These are phyloP conservation scores for Handroanthus guayacan DNA, from an alignment of 257 asterid genomes.

Conservation along the genomic window DNA sequence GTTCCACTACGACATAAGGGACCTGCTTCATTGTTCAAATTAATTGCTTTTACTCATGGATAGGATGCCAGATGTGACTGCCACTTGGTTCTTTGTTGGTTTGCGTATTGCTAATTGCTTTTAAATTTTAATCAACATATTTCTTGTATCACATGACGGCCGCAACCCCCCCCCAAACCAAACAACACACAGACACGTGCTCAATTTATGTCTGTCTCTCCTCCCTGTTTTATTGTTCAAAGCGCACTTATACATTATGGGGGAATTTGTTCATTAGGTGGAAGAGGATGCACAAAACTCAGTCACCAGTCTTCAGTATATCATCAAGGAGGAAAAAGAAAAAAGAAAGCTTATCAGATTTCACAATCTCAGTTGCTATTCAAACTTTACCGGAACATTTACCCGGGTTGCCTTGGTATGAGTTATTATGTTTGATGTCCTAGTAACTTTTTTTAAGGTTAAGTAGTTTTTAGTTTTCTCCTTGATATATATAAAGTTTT, in stretches of 20 bases:
- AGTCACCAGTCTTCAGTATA: constrained; percentile 62
- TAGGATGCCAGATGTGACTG: neutral
- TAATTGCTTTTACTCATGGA: too few species aligned
- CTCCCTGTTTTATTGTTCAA: constrained; percentile 32
- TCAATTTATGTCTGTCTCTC: constrained; percentile 3
- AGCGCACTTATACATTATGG: constrained; percentile 16
- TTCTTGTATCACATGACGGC: neutral
- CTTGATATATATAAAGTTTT: neutral
- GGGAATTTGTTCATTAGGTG: constrained; percentile 57
- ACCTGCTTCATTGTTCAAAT: neutral
- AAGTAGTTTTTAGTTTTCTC: neutral
- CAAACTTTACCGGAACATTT: constrained; percentile 86
- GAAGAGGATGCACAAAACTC: constrained; percentile 58
- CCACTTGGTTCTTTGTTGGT: neutral
- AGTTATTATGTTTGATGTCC: constrained; percentile 25
- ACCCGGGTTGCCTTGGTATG: constrained; percentile 84
- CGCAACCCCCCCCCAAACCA: too few species aligned
- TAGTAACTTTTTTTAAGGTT: constrained; percentile 12
- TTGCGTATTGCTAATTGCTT: neutral
- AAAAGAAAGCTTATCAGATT: constrained; percentile 65
- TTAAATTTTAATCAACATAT: neutral
- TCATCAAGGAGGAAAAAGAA: constrained; percentile 79
- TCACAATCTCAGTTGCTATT: constrained; percentile 64
- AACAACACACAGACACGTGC: neutral
- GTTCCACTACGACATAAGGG: neutral